Base-by-base conservation (phyloP, 139 green algal genomes). In the Chlorella ohadii region DNA sequence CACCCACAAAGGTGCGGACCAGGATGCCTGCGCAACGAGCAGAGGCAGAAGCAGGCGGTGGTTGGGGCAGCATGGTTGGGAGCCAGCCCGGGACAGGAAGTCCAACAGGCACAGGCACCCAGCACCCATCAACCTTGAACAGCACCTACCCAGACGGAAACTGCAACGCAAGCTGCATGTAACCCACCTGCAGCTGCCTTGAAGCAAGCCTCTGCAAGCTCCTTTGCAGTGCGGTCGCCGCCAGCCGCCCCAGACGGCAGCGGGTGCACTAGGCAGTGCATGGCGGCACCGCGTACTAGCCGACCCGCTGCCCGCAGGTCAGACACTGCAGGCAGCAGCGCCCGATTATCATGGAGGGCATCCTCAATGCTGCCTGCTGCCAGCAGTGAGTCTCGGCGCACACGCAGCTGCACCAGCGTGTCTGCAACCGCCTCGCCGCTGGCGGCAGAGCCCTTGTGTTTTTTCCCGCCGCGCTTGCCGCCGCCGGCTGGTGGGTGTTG, bases 211-310 rank as follows among this genome's bases (percentile, higher is more conserved):
- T 72, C 56, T 16, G 25, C 59, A 15, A 47, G 31, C 36, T 39
- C 57, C 39, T 72, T 82, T 4, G 27, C 38, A 27, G 39, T 75
- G 33, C 31, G 59, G 0, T 28, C 59, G 25, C 38, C 38, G 76
- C 57, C 57, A 3, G 36, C 57, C 1, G 34, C 59, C 0, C 6
- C 27, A 6, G 59, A 19, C 34, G 51, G 51, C 51, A 71, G 38
- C 34, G 76, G 76, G 13, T 59, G 76, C 36, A 41, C 28, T 12
- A 82, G 76, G 76, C 76, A 82, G 57, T 82, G 76, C 20, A 82
- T 63, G 4, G 76, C 76, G 4, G 76, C 28, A 4, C 23, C 76
- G 2, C 36, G 25, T 7, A 34, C 28, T 15, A 82, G 36, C 4
- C 59, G 34, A 16, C n/a, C 59, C 4, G 59, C 38, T 16, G 76